Percentiles rank a stretch among this genome's conserved stretches.
phyloP scores from a whole-genome alignment of 2,329 filamentous ascomycete species.

The Leptographium procerum region DNA sequence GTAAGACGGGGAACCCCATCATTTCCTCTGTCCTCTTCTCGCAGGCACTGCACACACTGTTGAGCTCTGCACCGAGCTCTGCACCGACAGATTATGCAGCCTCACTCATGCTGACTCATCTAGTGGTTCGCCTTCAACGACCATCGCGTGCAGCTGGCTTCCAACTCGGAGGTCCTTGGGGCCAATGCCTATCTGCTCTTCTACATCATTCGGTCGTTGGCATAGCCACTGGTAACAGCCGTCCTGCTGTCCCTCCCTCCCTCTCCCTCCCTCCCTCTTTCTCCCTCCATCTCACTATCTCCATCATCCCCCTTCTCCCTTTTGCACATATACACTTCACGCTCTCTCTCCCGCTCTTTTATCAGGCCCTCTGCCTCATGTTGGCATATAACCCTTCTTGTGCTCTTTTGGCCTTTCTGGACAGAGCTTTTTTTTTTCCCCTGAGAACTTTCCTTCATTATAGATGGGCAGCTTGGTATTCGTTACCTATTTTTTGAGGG shows the following conservation, averaged over 20 bases:
- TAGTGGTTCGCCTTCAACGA: conserved; percentile 96
- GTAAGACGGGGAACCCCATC: conserved; percentile 25
- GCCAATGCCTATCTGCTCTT: conserved; percentile 87
- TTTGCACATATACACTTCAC: no score
- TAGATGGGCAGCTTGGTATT: neutral
- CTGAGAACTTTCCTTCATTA: neutral
- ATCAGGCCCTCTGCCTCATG: no score
- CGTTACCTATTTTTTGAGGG: neutral
- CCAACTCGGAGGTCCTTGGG: conserved; percentile 71
- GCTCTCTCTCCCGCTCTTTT: neutral
- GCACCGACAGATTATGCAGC: no score
- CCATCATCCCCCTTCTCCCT: neutral
- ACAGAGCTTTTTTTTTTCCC: neutral
- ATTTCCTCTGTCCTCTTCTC: neutral
- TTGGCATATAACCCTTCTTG: neutral
- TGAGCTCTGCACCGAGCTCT: no score
- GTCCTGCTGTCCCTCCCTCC: neutral
- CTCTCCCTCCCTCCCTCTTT: neutral
- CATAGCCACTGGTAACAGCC: conserved; percentile 22
- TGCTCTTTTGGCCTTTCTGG: neutral
- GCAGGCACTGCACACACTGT: no score
- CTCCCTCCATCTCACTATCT: neutral
- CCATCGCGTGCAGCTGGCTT: conserved; percentile 76
- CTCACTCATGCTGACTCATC: neutral
- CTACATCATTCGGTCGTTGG: conserved; percentile 59